Evolutionary conservation across 2,329 filamentous ascomycete genomes (phyloP).

Genomic region (Dryadomyces sulphureus): DNA sequence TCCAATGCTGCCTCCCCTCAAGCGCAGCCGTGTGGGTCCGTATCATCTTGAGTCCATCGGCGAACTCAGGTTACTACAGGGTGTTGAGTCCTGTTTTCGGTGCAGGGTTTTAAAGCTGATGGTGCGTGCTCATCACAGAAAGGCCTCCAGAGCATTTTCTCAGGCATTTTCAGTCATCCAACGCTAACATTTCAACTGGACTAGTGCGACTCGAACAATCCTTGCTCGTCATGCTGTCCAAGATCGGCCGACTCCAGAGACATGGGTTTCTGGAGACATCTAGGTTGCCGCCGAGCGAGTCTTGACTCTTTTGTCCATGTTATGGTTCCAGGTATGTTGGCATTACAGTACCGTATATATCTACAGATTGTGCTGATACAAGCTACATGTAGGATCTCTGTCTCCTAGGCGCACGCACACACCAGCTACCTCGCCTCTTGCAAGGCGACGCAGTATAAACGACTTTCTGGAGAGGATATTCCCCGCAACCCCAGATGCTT

Average conservation of each 20-base stretch:
- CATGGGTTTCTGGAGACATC: slow-evolving; percentile 29
- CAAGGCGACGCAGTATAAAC: slow-evolving; percentile 34
- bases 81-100: slow-evolving; percentile 33
- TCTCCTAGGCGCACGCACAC: slow-evolving; percentile 21
- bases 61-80: slow-evolving; percentile 34
- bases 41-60: slow-evolving; percentile 41
- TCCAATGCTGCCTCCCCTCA: slow-evolving; percentile 37
- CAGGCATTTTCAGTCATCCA: neutral
- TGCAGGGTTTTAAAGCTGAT: slow-evolving; percentile 31
- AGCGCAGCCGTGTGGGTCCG: slow-evolving; percentile 35
- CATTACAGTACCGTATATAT: neutral
- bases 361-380: neutral
- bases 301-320: slow-evolving; percentile 31
- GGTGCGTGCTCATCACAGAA: slow-evolving; percentile 17
- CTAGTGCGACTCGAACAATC: slow-evolving; percentile 37
- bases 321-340: slow-evolving; percentile 31
- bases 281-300: slow-evolving; percentile 37
- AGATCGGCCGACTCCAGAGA: slow-evolving; percentile 15
- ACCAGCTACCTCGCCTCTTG: slow-evolving; percentile 33
- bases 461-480: slow-evolving; percentile 34
- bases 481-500: slow-evolving; percentile 22
- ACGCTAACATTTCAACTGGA: neutral
- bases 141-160: neutral
- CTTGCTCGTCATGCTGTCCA: slow-evolving; percentile 30
- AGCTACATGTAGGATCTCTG: slow-evolving; percentile 1